These are phyloP conservation scores for Chalaropsis thielavioides DNA, from an alignment of 2,329 filamentous ascomycete species.

Conservation along the genomic window DNA sequence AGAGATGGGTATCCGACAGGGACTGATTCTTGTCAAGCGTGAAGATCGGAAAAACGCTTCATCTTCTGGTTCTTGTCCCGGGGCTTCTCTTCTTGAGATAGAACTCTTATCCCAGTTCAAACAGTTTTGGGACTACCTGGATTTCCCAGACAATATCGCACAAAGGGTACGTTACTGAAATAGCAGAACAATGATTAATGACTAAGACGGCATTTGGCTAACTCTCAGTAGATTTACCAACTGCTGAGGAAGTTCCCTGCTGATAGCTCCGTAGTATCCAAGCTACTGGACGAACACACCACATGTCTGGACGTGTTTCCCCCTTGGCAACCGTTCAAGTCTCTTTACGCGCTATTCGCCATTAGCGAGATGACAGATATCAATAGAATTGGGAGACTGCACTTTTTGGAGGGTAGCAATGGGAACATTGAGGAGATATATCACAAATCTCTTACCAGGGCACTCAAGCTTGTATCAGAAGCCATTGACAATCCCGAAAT, in stretches of 20 bases:
- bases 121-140: slow-evolving; percentile 67
- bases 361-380: slow-evolving; percentile 46
- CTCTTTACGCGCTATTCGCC: slow-evolving; percentile 56
- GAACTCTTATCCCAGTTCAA: slow-evolving; percentile 73
- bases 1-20: slow-evolving; percentile 51
- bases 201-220: background rate
- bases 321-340: slow-evolving; percentile 52
- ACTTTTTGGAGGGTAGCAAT: slow-evolving; percentile 16
- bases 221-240: slow-evolving; percentile 44
- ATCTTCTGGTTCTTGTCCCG: slow-evolving; percentile 28
- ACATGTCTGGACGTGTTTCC: slow-evolving; percentile 52
- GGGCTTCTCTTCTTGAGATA: slow-evolving; percentile 51
- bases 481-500: slow-evolving; percentile 46
- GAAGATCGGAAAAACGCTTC: slow-evolving; percentile 36
- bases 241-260: slow-evolving; percentile 59
- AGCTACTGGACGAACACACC: slow-evolving; percentile 40
- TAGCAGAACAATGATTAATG: slow-evolving; percentile 18
- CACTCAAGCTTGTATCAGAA: slow-evolving; percentile 40
- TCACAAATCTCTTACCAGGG: slow-evolving; percentile 29
- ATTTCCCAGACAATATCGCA: slow-evolving; percentile 54
- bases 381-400: slow-evolving; percentile 14
- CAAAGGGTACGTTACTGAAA: slow-evolving; percentile 38
- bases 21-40: slow-evolving; percentile 49
- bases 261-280: slow-evolving; percentile 44
- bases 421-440: slow-evolving; percentile 20